Evolutionary conservation across 345 rosid genomes (phyloP), one percentile per base, ranked within the genome.

Genomic region (Conringia planisiliqua): DNA sequence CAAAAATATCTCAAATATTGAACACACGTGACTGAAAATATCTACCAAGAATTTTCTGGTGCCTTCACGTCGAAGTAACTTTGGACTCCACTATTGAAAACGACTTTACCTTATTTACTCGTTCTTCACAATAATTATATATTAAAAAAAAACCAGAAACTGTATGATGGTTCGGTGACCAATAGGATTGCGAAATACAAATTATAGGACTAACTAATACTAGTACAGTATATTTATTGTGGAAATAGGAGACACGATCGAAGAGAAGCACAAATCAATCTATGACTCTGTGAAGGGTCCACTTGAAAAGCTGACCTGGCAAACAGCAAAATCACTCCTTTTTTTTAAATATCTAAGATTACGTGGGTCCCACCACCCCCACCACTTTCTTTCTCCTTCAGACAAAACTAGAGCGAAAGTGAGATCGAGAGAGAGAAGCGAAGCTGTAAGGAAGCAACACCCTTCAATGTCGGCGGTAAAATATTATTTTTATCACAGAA

Each of bases 271-370:
- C 7, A 35, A 35, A 35, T 9, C 38, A 8, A 35, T 35, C 2
- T 35, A 9, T 35, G 38, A 35, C 38, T 22, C 24, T 11, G 38
- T 1, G 40, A 2, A 16, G 35, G 44, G 60, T n/a, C 78, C 68
- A 74, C 44, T 55, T 20, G 35, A 36, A 60, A 75, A 60, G 63
- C 63, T 75, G 79, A 75, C 63, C 29, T 75, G 69, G 38, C 48
- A 68, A 50, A 68, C 64, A 61, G 79, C 63, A 22, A 75, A 32
- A 75, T 51, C 70, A 68, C 74, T 29, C 48, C 55, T 50, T 61
- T 1, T 1, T 10, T n/a, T 10, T 5, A 60, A 42, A 68, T 42
- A 69, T 75, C 70, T 24, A 7, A 67, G 68, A 68, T 61, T 18
- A 68, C 74, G 69, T 68, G 27, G 73, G 67, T 3, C 78, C 78